Conservation (phyloP, 2,329 filamentous ascomycete species). For the Pseudogymnoascus sp. region DNA sequence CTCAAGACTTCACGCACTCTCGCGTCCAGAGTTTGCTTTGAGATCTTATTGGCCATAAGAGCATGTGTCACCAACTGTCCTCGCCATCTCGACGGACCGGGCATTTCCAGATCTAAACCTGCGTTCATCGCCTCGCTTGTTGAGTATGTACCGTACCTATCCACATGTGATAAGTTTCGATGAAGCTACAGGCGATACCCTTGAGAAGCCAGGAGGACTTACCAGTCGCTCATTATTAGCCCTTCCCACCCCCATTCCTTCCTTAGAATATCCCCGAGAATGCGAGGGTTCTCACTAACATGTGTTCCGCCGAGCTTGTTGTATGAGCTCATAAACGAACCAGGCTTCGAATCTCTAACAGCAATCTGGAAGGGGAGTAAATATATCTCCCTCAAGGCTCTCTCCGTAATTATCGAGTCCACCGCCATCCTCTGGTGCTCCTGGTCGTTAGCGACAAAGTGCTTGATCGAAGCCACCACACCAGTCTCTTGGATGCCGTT, state of each 20-base stretch:
- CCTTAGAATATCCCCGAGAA: constrained; percentile 43
- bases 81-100: constrained; percentile 36
- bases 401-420: constrained; percentile 28
- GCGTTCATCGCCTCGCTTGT: constrained; percentile 28
- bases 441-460: constrained; percentile 37
- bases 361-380: constrained; percentile 38
- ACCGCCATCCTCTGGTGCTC: constrained; percentile 30
- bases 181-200: neutral
- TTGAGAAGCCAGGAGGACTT: constrained; percentile 13
- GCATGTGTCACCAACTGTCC: constrained; percentile 15
- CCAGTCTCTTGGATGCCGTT: constrained; percentile 34
- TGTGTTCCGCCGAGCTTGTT: constrained; percentile 50
- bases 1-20: constrained; percentile 27
- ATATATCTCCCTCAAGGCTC: constrained; percentile 35
- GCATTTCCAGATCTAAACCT: constrained; percentile 40
- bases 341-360: constrained; percentile 37
- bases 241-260: constrained; percentile 51
- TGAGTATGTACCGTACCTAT: constrained; percentile 18
- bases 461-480: constrained; percentile 36
- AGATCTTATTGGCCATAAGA: constrained; percentile 24
- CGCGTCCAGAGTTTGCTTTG: constrained; percentile 22
- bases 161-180: neutral
- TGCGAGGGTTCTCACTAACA: constrained; percentile 44
- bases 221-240: constrained; percentile 53
- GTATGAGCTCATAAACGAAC: constrained; percentile 51